Base-by-base conservation (phyloP, 2,329 filamentous ascomycete genomes). In the Polychaeton citri region DNA sequence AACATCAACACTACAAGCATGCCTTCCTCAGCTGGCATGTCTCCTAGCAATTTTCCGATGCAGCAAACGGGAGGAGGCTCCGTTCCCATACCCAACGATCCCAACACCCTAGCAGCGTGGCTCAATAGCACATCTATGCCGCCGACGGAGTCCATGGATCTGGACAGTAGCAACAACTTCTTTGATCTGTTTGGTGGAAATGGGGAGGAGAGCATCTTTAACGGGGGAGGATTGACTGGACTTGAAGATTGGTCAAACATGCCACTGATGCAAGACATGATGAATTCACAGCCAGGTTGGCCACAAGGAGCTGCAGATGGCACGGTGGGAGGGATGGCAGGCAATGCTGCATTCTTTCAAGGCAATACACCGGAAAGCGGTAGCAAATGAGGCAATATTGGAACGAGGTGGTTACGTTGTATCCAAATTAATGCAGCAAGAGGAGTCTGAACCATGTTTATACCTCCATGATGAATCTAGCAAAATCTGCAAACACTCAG, bases 201-300 rank as follows among this genome's bases (percentile, higher is more conserved):
- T 6, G 41, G 39, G 13, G 38, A 48, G n/a, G 40, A 46, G 36
- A 38, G 34, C 32, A 37, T 36, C 13, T 38, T 43, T 9, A 36
- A 38, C 1, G 46, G 46, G 32, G 47, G 42, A 17, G 49, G 42
- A 4, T 36, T 52, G 13, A 46, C 44, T 3, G 48, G 49, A 4
- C 26, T 52, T 6, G 48, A 50, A 16, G 41, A 46, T 21, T 52
- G 49, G 49, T 36, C 35, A 3, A 38, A 17, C 6, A 38, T 48
- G 19, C 35, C 43, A n/a, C n/a, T n/a, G n/a, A n/a, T n/a, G n/a
- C n/a, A n/a, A n/a, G n/a, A n/a, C n/a, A n/a, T n/a, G n/a, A n/a
- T n/a, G n/a, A n/a, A n/a, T n/a, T n/a, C n/a, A n/a, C n/a, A n/a
- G n/a, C n/a, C n/a, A n/a, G 24, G 24, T 28, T 28, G 12, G 12